Conservation (phyloP, 1,139 yeast species). For the Hemisphaericaspora lyxosophila region DNA sequence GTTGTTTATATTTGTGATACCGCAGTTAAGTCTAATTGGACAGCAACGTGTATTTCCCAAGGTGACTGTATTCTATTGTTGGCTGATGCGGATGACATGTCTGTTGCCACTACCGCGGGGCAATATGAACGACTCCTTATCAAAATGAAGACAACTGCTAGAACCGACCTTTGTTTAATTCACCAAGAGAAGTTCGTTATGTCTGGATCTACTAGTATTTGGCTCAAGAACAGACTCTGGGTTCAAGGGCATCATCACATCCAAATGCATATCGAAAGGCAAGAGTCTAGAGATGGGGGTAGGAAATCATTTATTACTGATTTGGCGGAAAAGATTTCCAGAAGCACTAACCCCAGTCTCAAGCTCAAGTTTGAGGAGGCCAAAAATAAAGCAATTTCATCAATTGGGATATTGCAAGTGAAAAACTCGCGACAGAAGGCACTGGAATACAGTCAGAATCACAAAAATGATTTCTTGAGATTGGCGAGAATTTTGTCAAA, state of each 20-base stretch:
- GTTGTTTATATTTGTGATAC: conserved; percentile 89
- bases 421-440: conserved; percentile 20
- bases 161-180: conserved; percentile 80
- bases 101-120: conserved; percentile 68
- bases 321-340: conserved; percentile 38
- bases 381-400: conserved; percentile 27
- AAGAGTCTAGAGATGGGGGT: conserved; percentile 14
- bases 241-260: conserved; percentile 92
- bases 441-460: conserved; percentile 51
- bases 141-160: conserved; percentile 78
- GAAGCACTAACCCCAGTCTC: conserved; percentile 35
- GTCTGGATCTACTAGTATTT: conserved; percentile 80
- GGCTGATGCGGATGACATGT: conserved; percentile 67
- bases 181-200: conserved; percentile 82
- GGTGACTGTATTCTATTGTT: conserved; percentile 83
- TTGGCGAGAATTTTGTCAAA: conserved; percentile 88
- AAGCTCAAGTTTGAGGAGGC: conserved; percentile 35
- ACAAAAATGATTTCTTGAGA: conserved; percentile 86
- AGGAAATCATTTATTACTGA: conserved; percentile 32
- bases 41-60: conserved; percentile 87
- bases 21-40: conserved; percentile 82
- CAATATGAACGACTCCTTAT: conserved; percentile 79
- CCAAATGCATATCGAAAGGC: conserved; percentile 49
- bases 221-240: conserved; percentile 88
- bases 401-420: conserved; percentile 18